A percentile compares a stretch with the other conserved stretches of the same genome.
Evolutionary conservation across 371 early-diverging fungal species (phyloP).

Genomic region (Sporodiniella umbellata): DNA sequence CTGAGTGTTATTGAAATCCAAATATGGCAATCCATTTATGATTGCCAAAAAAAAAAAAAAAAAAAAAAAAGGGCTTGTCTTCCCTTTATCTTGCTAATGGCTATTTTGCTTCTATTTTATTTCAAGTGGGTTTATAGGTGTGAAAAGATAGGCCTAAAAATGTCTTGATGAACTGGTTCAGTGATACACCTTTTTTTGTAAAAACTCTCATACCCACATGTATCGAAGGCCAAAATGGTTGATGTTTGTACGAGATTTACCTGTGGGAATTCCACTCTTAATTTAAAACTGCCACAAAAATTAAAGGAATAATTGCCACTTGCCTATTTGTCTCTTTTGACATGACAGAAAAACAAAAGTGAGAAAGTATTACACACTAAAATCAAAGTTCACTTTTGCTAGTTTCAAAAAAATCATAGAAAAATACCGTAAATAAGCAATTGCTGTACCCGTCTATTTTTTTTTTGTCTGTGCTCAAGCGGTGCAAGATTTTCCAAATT

Average conservation of each 20-base stretch:
- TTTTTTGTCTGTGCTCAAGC: neutral
- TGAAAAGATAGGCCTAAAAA: conserved; percentile 16
- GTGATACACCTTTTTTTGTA: neutral
- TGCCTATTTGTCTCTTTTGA: neutral
- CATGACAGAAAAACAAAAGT: neutral
- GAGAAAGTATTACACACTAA: too few relatives aligned
- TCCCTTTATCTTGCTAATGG: neutral
- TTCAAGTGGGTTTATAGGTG: too few relatives aligned
- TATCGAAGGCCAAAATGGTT: neutral
- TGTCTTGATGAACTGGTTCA: neutral
- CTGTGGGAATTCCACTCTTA: neutral
- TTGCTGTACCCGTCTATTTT: too few relatives aligned
- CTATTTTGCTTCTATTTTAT: too few relatives aligned
- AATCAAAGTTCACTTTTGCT: too few relatives aligned
- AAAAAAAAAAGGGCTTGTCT: conserved; percentile 4
- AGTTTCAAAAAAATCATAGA: too few relatives aligned
- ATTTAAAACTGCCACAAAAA: too few relatives aligned
- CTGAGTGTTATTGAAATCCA: too few relatives aligned
- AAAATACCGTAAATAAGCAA: too few relatives aligned
- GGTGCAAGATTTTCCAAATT: neutral
- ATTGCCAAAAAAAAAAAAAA: conserved; percentile 4
- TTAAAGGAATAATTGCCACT: too few relatives aligned
- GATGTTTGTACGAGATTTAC: neutral
- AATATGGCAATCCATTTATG: too few relatives aligned
- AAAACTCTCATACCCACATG: neutral